These are phyloP conservation scores for Hsuehochloa calcarea DNA, from an alignment of 176 grass and related monocot genomes.

Conservation along the genomic window DNA sequence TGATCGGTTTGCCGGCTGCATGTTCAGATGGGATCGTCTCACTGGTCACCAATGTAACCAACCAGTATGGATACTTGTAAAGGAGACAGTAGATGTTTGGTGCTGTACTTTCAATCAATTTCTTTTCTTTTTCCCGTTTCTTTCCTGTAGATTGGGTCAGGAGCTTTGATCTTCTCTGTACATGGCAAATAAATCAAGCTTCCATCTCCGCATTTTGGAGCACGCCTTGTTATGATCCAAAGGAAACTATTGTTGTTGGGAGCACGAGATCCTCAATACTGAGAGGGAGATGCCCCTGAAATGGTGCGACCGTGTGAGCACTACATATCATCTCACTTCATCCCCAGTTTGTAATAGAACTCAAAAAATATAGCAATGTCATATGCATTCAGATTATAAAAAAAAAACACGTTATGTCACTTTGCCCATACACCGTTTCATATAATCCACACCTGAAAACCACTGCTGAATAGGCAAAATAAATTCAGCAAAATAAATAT, in stretches of 20 bases:
- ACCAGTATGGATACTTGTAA: not conserved
- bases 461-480: not conserved
- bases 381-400: not conserved
- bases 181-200: not conserved
- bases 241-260: not conserved
- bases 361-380: not conserved
- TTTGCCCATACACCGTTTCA: not conserved
- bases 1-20: constrained; percentile 1
- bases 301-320: not conserved
- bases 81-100: not conserved
- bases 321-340: not conserved
- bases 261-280: not conserved
- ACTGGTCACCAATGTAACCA: not conserved
- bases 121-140: not conserved
- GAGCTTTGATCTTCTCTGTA: not conserved
- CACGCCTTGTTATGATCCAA: not conserved
- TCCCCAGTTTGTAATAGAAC: not conserved
- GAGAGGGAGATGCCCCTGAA: not conserved
- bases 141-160: not conserved
- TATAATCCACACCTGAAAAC: not conserved
- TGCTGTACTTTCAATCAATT: not conserved
- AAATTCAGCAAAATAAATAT: not conserved
- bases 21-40: not conserved
- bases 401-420: not conserved
- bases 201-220: not conserved